Conservation (phyloP, 208 protist genomes). For the Angomonas desouzai region DNA sequence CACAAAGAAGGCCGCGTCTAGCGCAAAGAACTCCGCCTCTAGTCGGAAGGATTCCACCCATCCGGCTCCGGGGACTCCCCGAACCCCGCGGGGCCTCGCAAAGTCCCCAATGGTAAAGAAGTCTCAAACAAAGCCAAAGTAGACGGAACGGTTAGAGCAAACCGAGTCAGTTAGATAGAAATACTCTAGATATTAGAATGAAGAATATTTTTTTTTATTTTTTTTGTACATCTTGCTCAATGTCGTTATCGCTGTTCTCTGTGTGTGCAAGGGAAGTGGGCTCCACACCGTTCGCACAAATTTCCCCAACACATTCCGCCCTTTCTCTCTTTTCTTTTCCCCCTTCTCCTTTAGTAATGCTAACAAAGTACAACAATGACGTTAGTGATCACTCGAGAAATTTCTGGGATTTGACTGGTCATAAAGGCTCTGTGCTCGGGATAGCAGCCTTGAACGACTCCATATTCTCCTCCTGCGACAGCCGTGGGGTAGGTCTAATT, state of each 20-base stretch:
- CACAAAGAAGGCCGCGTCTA: background rate
- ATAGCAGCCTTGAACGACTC: conserved; percentile 18
- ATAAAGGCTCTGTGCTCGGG: conserved; percentile 55
- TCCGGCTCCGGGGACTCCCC: background rate
- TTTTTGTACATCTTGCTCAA: conserved; percentile 5
- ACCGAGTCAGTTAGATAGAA: no score
- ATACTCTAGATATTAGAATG: background rate
- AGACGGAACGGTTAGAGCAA: background rate
- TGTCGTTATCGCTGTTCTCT: no score
- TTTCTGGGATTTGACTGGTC: conserved; percentile 55
- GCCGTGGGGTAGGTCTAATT: conserved; percentile 45
- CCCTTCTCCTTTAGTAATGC: conserved; percentile 9
- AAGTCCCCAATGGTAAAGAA: background rate
- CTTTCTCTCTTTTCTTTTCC: no score
- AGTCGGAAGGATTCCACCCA: background rate
- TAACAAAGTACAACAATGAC: background rate
- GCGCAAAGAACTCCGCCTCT: background rate
- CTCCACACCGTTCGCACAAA: no score
- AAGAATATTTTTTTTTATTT: background rate
- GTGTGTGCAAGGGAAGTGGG: no score
- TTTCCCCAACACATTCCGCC: no score
- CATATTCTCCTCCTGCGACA: conserved; percentile 64
- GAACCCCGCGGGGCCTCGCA: background rate
- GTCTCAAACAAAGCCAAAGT: background rate
- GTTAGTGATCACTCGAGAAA: background rate